Conservation (phyloP, 305 asterid genomes). For the Fraxinus angustifolia region DNA sequence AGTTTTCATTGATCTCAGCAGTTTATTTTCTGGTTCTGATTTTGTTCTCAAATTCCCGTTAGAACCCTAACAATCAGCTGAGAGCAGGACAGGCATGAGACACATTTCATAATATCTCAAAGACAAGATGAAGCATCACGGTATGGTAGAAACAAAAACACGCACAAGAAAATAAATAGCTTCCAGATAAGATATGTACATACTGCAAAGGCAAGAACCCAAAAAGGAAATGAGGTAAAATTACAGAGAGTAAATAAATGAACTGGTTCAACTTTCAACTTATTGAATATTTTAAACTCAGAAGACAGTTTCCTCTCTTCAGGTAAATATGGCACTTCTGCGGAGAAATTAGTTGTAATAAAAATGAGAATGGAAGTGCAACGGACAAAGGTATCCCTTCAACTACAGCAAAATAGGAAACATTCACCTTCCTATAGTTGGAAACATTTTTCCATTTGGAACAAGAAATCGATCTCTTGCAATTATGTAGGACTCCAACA, state of each 20-base stretch:
- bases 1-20: no score
- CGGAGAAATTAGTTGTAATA: neutral
- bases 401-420: neutral
- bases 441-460: slow-evolving; percentile 93
- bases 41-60: no score
- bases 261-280: neutral
- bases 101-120: neutral
- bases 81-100: neutral
- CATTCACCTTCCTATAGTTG: slow-evolving; percentile 76
- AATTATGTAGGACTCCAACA: slow-evolving; percentile 95
- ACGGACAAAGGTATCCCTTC: neutral
- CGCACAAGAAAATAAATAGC: neutral
- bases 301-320: neutral
- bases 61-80: neutral
- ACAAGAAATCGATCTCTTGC: slow-evolving; percentile 94
- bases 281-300: neutral
- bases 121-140: neutral
- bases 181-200: neutral
- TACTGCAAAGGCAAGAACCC: neutral
- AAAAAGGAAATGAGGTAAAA: neutral
- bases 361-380: slow-evolving; percentile 3
- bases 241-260: neutral
- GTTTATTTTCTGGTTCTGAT: no score
- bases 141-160: neutral
- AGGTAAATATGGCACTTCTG: neutral